Evolutionary conservation across 2,329 filamentous ascomycete species (phyloP), one percentile per base, ranked within the genome.

Genomic region (Cordyceps farinosa): DNA sequence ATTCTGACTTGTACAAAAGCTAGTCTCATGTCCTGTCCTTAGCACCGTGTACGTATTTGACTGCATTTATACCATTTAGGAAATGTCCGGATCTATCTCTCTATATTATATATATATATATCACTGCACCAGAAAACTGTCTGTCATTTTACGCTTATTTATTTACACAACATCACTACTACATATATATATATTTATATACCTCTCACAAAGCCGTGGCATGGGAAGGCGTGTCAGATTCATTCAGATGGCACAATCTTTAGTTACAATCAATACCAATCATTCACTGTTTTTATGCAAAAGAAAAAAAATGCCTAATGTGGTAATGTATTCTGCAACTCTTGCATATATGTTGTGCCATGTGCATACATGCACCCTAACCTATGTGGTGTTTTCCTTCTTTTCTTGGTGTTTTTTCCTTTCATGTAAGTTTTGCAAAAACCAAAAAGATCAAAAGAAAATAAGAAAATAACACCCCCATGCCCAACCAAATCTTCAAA

Each of bases 391-490:
- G 13, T 22, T 34, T 29, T 53, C 36, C 45, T 61, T 29, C 27
- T 44, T 53, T 55, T 50, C 32, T 54, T 32, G 38, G 42, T 62
- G n/a, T 48, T 42, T 34, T 64, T 53, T 60, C 52, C 55, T 56
- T 55, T 51, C 17, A 48, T 36, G 30, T 44, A n/a, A n/a, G 22
- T 44, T 52, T 58, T 50, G 47, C 63, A 64, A 48, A 22, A 67
- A 45, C 51, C 62, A 66, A 64, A 58, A 53, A 61, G 44, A 58
- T 51, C 29, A 61, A 59, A 56, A 55, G 44, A 66, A 62, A 62
- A 65, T 6, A 57, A 32, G 22, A 22, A 22, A 22, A 22, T 22
- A 22, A 22, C 22, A 22, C 22, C 22, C 22, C 22, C 22, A 32
- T 6, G 34, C 5, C n/a, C 17, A 27, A 17, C n/a, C 30, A 47